Evolutionary conservation across 2,329 filamentous ascomycete species (phyloP), one percentile per base, ranked within the genome.

Genomic region (Botrytis elliptica): DNA sequence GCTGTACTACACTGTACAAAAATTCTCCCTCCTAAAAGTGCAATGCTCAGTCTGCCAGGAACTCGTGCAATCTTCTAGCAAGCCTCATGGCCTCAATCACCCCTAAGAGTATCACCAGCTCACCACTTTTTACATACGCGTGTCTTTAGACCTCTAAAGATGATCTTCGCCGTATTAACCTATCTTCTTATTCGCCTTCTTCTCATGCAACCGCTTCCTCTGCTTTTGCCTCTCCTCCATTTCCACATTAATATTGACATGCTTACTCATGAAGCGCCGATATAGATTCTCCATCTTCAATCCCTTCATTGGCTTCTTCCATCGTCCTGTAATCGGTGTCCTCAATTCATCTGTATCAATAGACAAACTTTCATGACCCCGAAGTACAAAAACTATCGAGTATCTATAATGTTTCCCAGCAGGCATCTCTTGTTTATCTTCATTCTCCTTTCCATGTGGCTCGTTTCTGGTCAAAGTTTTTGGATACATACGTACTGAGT

Each of bases 341-440:
- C 76, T 77, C 40, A 80, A 70, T 38, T 75, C 49, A 62, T 79
- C 74, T 4, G 78, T 79, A 73, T 79, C 66, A 33, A 80, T 73
- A 1, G 64, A 68, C 5, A 78, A 59, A 2, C 77, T 73, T n/a
- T 72, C 73, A 70, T 80, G 77, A 10, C 78, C 78, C 52, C 77
- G 71, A 40, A 79, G 67, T n/a, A 80, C 77, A 68, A 80, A 79
- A 18, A 80, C 78, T 42, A 79, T 76, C 3, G 79, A 79, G 52
- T 78, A 78, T 20, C 77, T 72, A 52, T 77, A 79, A 55, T 63
- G 9, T 62, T 46, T 70, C 29, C 18, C 18, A 8, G 8, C n/a
- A 1, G 18, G 40, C 10, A 44, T 42, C 8, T 57, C 36, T 33
- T 14, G 16, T 12, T 33, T 3, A 1, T 38, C 33, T 33, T 46